phyloP scores from a whole-genome alignment of 2,329 filamentous ascomycete species.

The Ophiocordyceps sinensis region DNA sequence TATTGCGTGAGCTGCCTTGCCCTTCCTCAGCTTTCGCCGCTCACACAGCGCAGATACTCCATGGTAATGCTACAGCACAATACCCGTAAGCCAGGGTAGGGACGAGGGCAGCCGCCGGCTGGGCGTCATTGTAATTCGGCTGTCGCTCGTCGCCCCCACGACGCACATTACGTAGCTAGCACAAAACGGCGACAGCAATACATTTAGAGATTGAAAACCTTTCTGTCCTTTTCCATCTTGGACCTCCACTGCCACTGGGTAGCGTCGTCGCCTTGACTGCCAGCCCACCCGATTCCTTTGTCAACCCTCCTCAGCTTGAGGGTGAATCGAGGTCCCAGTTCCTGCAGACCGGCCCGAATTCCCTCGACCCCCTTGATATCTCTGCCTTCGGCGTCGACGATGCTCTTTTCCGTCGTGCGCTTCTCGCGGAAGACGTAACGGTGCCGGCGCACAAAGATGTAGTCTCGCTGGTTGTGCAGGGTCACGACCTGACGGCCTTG shows the following conservation, averaged over 20 bases:
- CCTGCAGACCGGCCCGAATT: conserved; percentile 77
- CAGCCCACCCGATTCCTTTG: conserved; percentile 63
- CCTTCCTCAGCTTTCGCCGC: conserved; percentile 16
- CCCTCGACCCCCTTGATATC: conserved; percentile 73
- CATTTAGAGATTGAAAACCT: conserved; percentile 72
- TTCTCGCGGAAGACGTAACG: conserved; percentile 90
- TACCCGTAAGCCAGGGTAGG: conserved; percentile 4
- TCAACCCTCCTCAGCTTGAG: conserved; percentile 84
- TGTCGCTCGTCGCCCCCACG: neutral
- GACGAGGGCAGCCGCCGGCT: neutral
- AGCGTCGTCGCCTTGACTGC: conserved; percentile 55
- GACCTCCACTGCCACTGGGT: conserved; percentile 96
- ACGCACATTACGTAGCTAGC: neutral
- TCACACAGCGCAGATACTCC: conserved; percentile 24
- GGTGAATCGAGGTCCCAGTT: conserved; percentile 61
- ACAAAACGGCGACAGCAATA: neutral
- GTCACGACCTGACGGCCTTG: conserved; percentile 82
- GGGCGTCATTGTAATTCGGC: too few species aligned
- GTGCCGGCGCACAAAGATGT: conserved; percentile 83
- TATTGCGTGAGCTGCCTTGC: conserved; percentile 33
- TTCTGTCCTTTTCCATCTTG: conserved; percentile 85
- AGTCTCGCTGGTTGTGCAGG: conserved; percentile 88
- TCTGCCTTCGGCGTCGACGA: conserved; percentile 68
- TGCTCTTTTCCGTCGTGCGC: conserved; percentile 70
- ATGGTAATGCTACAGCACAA: conserved; percentile 31